Conservation (phyloP, 2,329 filamentous ascomycete genomes). For the Sarocladium strictum region DNA sequence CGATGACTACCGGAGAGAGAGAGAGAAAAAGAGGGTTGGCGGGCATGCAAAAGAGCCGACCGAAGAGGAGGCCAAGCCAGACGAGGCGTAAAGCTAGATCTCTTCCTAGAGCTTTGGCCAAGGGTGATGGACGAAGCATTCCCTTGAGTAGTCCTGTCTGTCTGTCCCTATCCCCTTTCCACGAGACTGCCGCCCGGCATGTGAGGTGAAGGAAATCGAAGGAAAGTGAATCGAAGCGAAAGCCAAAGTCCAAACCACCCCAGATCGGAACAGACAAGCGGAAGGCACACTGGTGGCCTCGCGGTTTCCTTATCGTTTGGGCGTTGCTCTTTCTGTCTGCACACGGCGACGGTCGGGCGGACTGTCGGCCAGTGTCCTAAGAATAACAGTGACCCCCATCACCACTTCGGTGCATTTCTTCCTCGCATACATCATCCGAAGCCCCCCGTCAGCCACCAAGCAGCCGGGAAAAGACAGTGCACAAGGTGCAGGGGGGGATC, state of each 20-base stretch:
- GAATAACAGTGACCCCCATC: not conserved
- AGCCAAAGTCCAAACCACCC: too few species aligned
- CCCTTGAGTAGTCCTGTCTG: too few species aligned
- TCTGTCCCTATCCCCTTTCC: too few species aligned
- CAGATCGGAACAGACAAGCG: too few species aligned
- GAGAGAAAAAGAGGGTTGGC: too few species aligned
- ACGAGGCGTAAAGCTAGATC: not conserved
- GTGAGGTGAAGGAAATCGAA: too few species aligned
- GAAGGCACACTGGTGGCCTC: not conserved
- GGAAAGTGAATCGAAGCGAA: too few species aligned
- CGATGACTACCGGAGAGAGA: not conserved
- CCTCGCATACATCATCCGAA: not conserved
- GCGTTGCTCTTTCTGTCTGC: not conserved
- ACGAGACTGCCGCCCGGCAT: too few species aligned
- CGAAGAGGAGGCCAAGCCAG: not conserved
- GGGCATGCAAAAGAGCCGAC: not conserved
- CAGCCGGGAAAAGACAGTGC: not conserved
- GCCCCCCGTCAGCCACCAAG: not conserved
- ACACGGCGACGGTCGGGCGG: not conserved
- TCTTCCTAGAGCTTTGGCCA: not conserved
- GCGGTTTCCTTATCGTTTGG: not conserved
- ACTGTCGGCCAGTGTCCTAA: too few species aligned
- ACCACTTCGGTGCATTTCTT: not conserved
- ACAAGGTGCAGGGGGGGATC: not conserved
- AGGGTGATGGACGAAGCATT: too few species aligned